Evolutionary conservation across 1,284 basidiomycete genomes (phyloP).

Genomic region (Neonothopanus nambi): DNA sequence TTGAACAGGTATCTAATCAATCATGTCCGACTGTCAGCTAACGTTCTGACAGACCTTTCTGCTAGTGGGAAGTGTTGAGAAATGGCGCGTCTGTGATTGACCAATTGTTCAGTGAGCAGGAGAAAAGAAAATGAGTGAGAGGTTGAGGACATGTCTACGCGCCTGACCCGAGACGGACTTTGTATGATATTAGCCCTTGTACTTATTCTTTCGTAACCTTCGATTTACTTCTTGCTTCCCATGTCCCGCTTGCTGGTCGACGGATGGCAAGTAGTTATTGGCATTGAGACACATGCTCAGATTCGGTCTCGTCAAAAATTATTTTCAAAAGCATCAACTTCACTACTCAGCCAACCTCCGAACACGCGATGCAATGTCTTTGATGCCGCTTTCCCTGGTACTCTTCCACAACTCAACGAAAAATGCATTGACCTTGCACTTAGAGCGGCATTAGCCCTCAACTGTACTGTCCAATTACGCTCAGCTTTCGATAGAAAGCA

Average conservation of each 20-base stretch:
- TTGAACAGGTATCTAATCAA: slow-evolving; percentile 62
- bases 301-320: slow-evolving; percentile 86
- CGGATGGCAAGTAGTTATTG: slow-evolving; percentile 87
- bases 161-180: too few relatives aligned
- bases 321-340: slow-evolving; percentile 72
- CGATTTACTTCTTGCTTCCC: slow-evolving; percentile 1
- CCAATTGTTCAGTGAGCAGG: slow-evolving; percentile 47
- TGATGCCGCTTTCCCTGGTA: slow-evolving; percentile 93
- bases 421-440: slow-evolving; percentile 83
- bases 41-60: neutral
- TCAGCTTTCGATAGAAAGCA: slow-evolving; percentile 96
- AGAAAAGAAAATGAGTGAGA: slow-evolving; percentile 27
- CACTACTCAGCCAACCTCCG: slow-evolving; percentile 35
- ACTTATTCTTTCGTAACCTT: neutral
- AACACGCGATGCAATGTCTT: slow-evolving; percentile 83
- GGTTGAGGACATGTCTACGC: too few relatives aligned
- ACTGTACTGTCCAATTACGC: slow-evolving; percentile 67
- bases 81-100: slow-evolving; percentile 47
- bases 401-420: slow-evolving; percentile 80
- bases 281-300: slow-evolving; percentile 96
- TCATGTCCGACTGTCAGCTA: neutral
- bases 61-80: slow-evolving; percentile 64
- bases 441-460: slow-evolving; percentile 81
- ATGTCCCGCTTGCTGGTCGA: slow-evolving; percentile 22
- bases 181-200: too few relatives aligned